phyloP scores from a whole-genome alignment of 148 eudicot species.

The Selenicereus undatus region DNA sequence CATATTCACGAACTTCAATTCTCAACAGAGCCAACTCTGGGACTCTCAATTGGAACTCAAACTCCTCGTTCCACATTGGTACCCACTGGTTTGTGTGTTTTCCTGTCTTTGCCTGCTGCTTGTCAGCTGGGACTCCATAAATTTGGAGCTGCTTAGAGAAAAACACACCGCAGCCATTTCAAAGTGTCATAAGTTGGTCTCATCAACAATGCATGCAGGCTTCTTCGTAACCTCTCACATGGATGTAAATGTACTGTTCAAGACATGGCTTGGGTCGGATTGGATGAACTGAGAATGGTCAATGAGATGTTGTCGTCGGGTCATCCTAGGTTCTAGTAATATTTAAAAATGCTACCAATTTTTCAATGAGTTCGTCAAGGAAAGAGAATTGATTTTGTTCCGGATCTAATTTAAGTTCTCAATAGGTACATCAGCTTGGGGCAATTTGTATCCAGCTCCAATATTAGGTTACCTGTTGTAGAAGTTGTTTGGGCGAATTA shows the following conservation, averaged over 20 bases:
- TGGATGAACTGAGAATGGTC: not conserved
- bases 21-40: constrained; percentile 61
- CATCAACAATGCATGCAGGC: not conserved
- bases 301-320: no score
- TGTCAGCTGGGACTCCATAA: constrained; percentile 57
- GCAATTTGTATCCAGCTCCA: not conserved
- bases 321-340: no score
- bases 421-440: not conserved
- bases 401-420: not conserved
- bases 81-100: constrained; percentile 51
- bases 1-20: constrained; percentile 50
- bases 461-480: no score
- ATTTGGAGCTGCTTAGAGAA: constrained; percentile 44
- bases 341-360: no score
- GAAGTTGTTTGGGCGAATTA: not conserved
- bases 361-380: no score
- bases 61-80: constrained; percentile 56
- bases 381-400: no score
- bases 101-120: constrained; percentile 29
- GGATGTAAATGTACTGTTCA: not conserved
- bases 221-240: not conserved
- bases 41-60: constrained; percentile 48
- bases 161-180: not conserved
- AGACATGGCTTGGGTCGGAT: not conserved
- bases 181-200: not conserved